Evolutionary conservation across 2,329 filamentous ascomycete species (phyloP).

Genomic region (Diaporthe sp.): DNA sequence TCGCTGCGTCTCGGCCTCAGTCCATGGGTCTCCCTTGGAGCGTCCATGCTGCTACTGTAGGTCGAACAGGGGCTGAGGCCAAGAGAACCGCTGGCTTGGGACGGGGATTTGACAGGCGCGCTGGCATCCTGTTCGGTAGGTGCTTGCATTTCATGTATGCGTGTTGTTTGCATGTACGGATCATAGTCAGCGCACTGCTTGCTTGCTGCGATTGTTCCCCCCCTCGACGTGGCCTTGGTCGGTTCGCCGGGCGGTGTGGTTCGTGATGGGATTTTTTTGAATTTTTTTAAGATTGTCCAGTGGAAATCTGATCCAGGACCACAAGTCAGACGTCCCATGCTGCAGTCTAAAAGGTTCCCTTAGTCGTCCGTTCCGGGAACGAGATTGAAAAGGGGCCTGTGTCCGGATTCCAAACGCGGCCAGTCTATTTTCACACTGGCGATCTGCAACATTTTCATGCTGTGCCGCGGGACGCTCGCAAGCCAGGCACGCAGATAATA

Average conservation of each 20-base stretch:
- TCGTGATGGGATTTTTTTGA: slow-evolving; percentile 1
- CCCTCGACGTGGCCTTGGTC: slow-evolving; percentile 10
- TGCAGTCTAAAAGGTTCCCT: slow-evolving; percentile 13
- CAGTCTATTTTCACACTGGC: slow-evolving; percentile 26
- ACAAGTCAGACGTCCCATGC: slow-evolving; percentile 21
- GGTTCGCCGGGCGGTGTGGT: slow-evolving; percentile 21
- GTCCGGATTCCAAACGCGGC: slow-evolving; percentile 21
- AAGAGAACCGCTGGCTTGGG: slow-evolving; percentile 27
- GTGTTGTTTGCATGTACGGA: slow-evolving; percentile 14
- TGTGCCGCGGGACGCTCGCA: slow-evolving; percentile 1
- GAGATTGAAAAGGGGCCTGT: slow-evolving; percentile 32
- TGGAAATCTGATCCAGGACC: slow-evolving; percentile 19
- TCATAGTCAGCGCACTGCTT: slow-evolving; percentile 7
- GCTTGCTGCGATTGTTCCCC: background rate
- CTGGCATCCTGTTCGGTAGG: background rate
- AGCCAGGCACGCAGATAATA: background rate
- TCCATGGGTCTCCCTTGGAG: slow-evolving; percentile 26
- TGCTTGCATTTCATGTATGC: background rate
- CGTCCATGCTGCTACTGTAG: background rate
- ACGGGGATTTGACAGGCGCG: slow-evolving; percentile 6
- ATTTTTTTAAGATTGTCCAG: slow-evolving; percentile 31
- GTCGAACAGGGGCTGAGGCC: background rate
- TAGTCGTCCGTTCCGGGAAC: slow-evolving; percentile 21
- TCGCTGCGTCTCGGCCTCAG: slow-evolving; percentile 26
- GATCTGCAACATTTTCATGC: slow-evolving; percentile 26